A percentile compares a stretch with the other conserved stretches of the same genome.
Conservation (phyloP, 306 rosid species). For the Lupinus albus region DNA sequence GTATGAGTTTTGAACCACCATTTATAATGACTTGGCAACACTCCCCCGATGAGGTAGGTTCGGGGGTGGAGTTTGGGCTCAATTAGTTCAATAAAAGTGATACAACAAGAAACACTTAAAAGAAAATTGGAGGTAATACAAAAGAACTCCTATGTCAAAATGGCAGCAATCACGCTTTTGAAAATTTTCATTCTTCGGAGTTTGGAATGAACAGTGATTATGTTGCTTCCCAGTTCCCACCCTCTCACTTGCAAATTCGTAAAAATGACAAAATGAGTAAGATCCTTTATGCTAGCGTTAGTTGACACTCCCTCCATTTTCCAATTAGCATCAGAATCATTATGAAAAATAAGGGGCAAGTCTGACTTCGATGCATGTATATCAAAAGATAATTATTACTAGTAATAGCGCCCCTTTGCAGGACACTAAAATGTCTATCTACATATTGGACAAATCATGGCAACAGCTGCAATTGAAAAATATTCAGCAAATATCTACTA, state of each 20-base stretch:
- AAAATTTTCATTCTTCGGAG: conserved; percentile 20
- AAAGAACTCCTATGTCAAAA: conserved; percentile 5
- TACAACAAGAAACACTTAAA: not conserved
- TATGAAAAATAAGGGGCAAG: conserved; percentile 6
- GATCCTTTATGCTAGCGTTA: not conserved
- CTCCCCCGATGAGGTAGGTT: no score
- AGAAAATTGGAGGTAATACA: not conserved
- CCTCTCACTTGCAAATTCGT: conserved; percentile 19
- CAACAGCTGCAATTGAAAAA: conserved; percentile 3
- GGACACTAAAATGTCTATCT: conserved; percentile 16
- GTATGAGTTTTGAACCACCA: no score
- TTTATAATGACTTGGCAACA: no score
- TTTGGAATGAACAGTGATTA: conserved; percentile 1
- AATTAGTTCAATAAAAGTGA: no score
- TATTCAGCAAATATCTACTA: conserved; percentile 25
- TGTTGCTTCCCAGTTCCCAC: conserved; percentile 6
- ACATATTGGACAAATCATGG: conserved; percentile 1
- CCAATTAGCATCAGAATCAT: conserved; percentile 13
- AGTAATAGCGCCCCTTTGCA: conserved; percentile 13
- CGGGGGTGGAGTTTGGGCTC: no score
- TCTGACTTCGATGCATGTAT: conserved; percentile 13
- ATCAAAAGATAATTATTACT: not conserved
- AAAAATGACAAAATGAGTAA: not conserved
- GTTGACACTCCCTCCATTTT: not conserved
- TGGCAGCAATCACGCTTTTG: conserved; percentile 12